Percentiles rank a stretch among this genome's conserved stretches.
Conservation (phyloP, 169 alveolate genomes). For the Cryptosporidium canis region DNA sequence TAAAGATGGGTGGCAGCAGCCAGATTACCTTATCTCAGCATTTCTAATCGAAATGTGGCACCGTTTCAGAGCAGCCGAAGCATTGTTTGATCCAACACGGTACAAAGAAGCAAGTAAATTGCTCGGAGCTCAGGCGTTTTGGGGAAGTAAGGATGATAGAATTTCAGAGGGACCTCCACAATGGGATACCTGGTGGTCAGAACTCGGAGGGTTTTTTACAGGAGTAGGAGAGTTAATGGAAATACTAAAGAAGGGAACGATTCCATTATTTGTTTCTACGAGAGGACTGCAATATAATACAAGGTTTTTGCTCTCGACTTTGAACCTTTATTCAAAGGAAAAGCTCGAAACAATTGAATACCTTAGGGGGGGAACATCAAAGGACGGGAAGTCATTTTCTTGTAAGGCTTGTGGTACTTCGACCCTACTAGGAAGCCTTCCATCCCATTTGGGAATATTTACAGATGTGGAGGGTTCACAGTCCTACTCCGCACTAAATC, state of each 20-base stretch:
- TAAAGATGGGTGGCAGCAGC: constrained; percentile 70
- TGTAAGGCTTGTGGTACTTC: constrained; percentile 5
- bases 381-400: constrained; percentile 14
- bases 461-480: constrained; percentile 41
- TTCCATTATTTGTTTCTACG: constrained; percentile 56
- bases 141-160: constrained; percentile 26
- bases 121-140: constrained; percentile 66
- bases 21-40: constrained; percentile 59
- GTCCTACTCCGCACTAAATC: constrained; percentile 62
- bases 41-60: constrained; percentile 53
- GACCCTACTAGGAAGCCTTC: constrained; percentile 18
- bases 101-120: constrained; percentile 44
- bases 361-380: constrained; percentile 51
- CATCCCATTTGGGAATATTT: constrained; percentile 54
- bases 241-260: constrained; percentile 32
- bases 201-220: constrained; percentile 27
- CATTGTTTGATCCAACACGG: constrained; percentile 44
- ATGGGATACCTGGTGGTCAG: constrained; percentile 62
- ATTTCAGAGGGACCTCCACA: constrained; percentile 11
- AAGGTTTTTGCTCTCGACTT: constrained; percentile 32
- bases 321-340: constrained; percentile 43
- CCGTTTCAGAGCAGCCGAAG: constrained; percentile 50
- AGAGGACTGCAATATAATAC: constrained; percentile 41
- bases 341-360: constrained; percentile 46
- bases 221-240: constrained; percentile 56